These are phyloP conservation scores for Neofusicoccum laricinum DNA, from an alignment of 2,329 filamentous ascomycete species.

Conservation along the genomic window DNA sequence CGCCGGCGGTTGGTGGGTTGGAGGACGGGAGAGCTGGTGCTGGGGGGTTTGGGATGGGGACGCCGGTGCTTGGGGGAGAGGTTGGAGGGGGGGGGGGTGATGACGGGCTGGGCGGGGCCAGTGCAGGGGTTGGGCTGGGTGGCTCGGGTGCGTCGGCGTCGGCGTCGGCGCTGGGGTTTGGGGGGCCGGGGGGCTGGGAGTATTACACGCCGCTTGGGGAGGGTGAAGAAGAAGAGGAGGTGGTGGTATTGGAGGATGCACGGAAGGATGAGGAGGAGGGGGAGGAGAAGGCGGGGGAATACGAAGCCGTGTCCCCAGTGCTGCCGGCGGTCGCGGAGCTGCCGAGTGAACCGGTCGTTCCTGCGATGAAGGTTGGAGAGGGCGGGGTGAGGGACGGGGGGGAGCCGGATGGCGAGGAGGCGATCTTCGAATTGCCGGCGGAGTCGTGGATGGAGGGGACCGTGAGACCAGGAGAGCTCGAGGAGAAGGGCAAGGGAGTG, in stretches of 20 bases:
- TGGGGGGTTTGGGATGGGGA: neutral
- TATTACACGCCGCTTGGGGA: conserved; percentile 20
- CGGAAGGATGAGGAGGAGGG: conserved; percentile 31
- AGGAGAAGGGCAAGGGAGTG: neutral
- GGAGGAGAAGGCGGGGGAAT: conserved; percentile 19
- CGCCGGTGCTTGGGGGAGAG: neutral
- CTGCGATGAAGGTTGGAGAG: neutral
- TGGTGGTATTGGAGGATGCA: conserved; percentile 33
- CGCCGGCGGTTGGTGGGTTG: too few relatives aligned
- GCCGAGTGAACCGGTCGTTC: neutral
- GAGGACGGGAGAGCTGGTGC: too few relatives aligned
- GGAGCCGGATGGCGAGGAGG: neutral
- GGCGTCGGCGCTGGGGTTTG: conserved; percentile 29
- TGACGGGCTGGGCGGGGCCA: too few relatives aligned
- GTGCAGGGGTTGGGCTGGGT: neutral
- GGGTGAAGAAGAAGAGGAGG: conserved; percentile 20
- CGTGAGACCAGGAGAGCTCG: neutral
- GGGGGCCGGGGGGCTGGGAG: conserved; percentile 39
- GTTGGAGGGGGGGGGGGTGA: too few relatives aligned
- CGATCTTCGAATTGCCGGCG: conserved; percentile 2
- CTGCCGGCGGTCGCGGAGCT: conserved; percentile 5
- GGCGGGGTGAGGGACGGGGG: neutral
- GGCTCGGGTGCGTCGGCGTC: neutral
- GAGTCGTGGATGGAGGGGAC: conserved; percentile 11
- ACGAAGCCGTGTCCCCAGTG: conserved; percentile 25